phyloP scores from a whole-genome alignment of 176 grass and related monocot species.

The Tillandsia fasciculata region DNA sequence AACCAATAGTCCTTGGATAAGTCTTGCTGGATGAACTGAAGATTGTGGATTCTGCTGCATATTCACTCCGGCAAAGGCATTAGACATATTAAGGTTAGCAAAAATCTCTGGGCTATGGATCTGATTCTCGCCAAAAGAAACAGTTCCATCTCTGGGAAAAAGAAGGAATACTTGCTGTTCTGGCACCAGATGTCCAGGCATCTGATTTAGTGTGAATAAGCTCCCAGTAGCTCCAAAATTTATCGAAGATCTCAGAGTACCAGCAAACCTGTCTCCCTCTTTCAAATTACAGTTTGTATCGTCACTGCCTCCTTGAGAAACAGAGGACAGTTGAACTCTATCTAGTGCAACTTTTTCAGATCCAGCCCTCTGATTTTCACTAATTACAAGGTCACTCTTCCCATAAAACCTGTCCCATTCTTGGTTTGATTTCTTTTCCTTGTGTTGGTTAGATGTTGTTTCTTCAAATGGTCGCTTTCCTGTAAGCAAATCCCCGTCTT shows the following conservation, averaged over 20 bases:
- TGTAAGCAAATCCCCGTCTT: constrained; percentile 21
- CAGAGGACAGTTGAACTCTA: constrained; percentile 3
- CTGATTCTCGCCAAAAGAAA: constrained; percentile 35
- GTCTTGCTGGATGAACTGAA: constrained; percentile 44
- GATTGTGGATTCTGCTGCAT: constrained; percentile 15
- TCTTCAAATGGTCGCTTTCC: constrained; percentile 5
- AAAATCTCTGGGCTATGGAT: constrained; percentile 3
- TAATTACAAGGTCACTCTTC: background rate
- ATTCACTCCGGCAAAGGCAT: constrained; percentile 21
- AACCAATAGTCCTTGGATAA: constrained; percentile 56
- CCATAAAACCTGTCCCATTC: background rate
- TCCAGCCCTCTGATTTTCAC: background rate
- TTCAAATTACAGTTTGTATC: constrained; percentile 4
- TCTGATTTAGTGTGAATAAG: constrained; percentile 12
- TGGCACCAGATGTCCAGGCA: constrained; percentile 16
- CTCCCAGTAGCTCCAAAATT: constrained; percentile 20
- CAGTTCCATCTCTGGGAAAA: constrained; percentile 43
- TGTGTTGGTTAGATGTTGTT: constrained; percentile 15
- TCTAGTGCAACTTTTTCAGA: background rate
- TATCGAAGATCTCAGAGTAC: constrained; percentile 4
- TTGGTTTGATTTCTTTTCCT: constrained; percentile 21
- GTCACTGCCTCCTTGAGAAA: constrained; percentile 4
- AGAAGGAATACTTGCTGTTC: constrained; percentile 49
- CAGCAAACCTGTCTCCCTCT: constrained; percentile 10
- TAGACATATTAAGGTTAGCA: constrained; percentile 20